A percentile compares a stretch with the other conserved stretches of the same genome.
Conservation (phyloP, 2,329 filamentous ascomycete genomes). For the Scedosporium minutisporum region DNA sequence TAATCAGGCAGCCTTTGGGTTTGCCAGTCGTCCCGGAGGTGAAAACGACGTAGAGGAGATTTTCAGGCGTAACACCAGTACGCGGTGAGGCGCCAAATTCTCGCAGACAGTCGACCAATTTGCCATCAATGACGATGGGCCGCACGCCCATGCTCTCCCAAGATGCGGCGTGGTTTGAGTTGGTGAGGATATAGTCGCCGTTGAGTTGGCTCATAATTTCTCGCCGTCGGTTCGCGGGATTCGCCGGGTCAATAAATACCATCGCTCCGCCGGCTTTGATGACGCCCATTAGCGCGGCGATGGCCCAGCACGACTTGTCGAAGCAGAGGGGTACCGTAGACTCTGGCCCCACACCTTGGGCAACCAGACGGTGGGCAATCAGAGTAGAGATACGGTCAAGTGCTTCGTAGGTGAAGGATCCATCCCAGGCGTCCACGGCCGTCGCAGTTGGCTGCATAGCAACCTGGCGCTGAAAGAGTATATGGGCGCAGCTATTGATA, state of each 20-base stretch:
- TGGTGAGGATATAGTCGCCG: slow-evolving; percentile 29
- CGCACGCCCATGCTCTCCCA: slow-evolving; percentile 24
- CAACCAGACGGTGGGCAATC: background rate
- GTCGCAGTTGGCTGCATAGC: no score
- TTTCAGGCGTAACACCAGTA: no score
- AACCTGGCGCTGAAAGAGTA: no score
- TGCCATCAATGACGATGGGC: no score
- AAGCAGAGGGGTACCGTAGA: slow-evolving; percentile 36
- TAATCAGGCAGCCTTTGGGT: slow-evolving; percentile 51
- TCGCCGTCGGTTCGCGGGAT: slow-evolving; percentile 18
- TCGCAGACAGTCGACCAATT: no score
- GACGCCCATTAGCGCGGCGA: slow-evolving; percentile 32
- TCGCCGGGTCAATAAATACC: slow-evolving; percentile 34
- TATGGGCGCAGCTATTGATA: no score
- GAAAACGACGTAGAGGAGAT: slow-evolving; percentile 43
- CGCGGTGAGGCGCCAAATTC: no score
- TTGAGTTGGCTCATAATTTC: slow-evolving; percentile 32
- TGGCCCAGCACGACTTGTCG: slow-evolving; percentile 37
- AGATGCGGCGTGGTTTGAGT: slow-evolving; percentile 25
- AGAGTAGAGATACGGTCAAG: no score
- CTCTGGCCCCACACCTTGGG: slow-evolving; percentile 23
- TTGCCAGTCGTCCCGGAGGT: slow-evolving; percentile 56
- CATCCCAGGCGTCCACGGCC: no score
- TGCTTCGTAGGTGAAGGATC: no score
- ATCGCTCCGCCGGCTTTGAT: slow-evolving; percentile 40